phyloP scores from a whole-genome alignment of 306 rosid species.

The Lupinus albus region DNA sequence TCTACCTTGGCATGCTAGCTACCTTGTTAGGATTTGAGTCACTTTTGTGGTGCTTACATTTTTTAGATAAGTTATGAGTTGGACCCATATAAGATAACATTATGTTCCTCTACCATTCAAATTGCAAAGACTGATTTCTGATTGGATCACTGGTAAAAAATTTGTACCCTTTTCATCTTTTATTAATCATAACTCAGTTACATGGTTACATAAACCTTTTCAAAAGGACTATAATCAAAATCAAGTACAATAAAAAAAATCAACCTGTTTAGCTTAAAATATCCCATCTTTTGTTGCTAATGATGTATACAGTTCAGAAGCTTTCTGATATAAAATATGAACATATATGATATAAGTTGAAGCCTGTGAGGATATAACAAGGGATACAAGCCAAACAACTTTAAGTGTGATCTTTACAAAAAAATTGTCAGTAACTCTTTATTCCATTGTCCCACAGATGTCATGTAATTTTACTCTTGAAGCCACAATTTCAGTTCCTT shows the following conservation, averaged over 20 bases:
- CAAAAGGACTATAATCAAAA: slow-evolving; percentile 6
- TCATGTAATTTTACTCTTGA: slow-evolving; percentile 7
- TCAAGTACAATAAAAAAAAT: neutral
- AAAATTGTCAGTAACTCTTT: neutral
- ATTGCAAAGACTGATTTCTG: slow-evolving; percentile 4
- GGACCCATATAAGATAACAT: slow-evolving; percentile 40
- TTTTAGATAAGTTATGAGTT: slow-evolving; percentile 44
- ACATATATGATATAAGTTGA: neutral
- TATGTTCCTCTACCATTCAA: slow-evolving; percentile 39
- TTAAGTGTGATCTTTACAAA: neutral
- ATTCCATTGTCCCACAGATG: slow-evolving; percentile 3
- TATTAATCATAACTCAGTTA: slow-evolving; percentile 1
- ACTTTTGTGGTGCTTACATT: slow-evolving; percentile 41
- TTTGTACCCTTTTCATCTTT: slow-evolving; percentile 5
- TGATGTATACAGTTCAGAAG: slow-evolving; percentile 15
- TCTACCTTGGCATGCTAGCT: slow-evolving; percentile 13
- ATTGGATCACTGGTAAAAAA: slow-evolving; percentile 12
- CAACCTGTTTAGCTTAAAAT: slow-evolving; percentile 2
- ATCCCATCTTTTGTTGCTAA: slow-evolving; percentile 6
- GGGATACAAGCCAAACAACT: slow-evolving; percentile 27
- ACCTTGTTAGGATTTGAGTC: slow-evolving; percentile 29
- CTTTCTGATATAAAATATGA: slow-evolving; percentile 13
- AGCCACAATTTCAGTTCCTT: slow-evolving; percentile 13
- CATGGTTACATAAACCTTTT: neutral
- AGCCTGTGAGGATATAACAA: neutral